Percentiles rank a stretch among this genome's conserved stretches.
These are phyloP conservation scores for Solanum pinnatisectum DNA, from an alignment of 257 asterid species.

Conservation along the genomic window DNA sequence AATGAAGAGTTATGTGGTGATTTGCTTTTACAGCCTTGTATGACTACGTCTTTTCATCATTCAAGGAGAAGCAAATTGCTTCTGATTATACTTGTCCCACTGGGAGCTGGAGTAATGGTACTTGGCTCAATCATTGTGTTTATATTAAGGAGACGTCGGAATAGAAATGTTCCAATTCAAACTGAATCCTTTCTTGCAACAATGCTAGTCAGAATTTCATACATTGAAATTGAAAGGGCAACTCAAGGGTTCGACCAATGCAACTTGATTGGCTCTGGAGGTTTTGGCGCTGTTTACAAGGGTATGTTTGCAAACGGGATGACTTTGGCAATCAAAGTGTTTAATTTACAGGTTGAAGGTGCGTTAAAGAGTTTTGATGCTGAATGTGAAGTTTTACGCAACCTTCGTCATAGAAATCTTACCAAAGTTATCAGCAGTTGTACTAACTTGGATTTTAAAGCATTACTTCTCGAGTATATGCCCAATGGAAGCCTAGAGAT, in stretches of 20 bases:
- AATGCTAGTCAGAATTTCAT: background rate
- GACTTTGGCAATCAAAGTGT: background rate
- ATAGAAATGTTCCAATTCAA: background rate
- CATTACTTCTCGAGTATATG: background rate
- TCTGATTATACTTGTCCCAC: background rate
- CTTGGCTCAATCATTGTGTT: background rate
- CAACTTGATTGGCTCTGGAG: background rate
- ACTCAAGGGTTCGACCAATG: background rate
- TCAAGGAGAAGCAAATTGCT: background rate
- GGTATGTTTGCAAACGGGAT: background rate
- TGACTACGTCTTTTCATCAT: background rate
- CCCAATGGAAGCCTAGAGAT: background rate
- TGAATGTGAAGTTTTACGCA: background rate
- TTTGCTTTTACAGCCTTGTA: background rate
- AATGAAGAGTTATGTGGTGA: slow-evolving; percentile 12
- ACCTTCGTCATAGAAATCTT: background rate
- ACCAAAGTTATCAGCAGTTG: background rate
- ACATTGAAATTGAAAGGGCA: background rate
- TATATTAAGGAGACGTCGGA: background rate
- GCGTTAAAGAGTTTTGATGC: background rate
- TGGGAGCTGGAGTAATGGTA: background rate
- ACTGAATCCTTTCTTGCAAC: background rate
- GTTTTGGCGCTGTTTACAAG: background rate
- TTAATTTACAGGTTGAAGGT: background rate
- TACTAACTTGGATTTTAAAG: background rate